Evolutionary conservation across 2,329 filamentous ascomycete species (phyloP), one percentile per base, ranked within the genome.

Genomic region (Aspergillus oerlinghausenensis): DNA sequence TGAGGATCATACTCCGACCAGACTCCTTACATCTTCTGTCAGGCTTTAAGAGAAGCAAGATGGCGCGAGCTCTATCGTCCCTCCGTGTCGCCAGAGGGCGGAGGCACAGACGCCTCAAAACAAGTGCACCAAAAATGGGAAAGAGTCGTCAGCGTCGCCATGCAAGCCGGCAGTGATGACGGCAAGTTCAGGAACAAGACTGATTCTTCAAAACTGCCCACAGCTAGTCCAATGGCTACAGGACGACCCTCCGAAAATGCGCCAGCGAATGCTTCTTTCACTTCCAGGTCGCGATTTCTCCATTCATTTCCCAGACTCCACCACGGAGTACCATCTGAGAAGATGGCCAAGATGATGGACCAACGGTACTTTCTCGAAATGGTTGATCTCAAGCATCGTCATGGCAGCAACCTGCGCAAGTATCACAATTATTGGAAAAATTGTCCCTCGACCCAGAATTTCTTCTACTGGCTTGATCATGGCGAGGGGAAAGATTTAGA

Each of bases 401-500:
- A 96, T 67, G 92, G 92, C 3, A 88, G 86, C 54, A 95, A 94
- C 63, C 74, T 96, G 51, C 81, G 89, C 32, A 82, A 84, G 32
- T 97, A 96, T 65, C 92, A 97, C 67, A 84, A 85, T 57, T 85
- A 89, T 62, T 97, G 92, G 92, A 91, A 91, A 71, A 84, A 82
- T 58, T 79, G 84, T 1, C 79, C 89, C 28, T 93, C 90, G 0
- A 83, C 85, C 4, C 88, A 96, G 70, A 96, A 94, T 69, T 97
- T 92, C 80, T 96, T 96, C 72, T 93, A 92, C 75, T 96, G 92
- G 92, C 79, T 96, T 1, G 92, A 97, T 69, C 80, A 88, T 57
- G 92, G 92, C 4, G 87, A 87, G 50, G 92, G 92, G 0, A 85
- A 79, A 63, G 72, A 82, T 42, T 70, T 94, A 47, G 88, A 93